These are phyloP conservation scores for Fusarium sp. DNA, from an alignment of 2,329 filamentous ascomycete species.

Conservation along the genomic window DNA sequence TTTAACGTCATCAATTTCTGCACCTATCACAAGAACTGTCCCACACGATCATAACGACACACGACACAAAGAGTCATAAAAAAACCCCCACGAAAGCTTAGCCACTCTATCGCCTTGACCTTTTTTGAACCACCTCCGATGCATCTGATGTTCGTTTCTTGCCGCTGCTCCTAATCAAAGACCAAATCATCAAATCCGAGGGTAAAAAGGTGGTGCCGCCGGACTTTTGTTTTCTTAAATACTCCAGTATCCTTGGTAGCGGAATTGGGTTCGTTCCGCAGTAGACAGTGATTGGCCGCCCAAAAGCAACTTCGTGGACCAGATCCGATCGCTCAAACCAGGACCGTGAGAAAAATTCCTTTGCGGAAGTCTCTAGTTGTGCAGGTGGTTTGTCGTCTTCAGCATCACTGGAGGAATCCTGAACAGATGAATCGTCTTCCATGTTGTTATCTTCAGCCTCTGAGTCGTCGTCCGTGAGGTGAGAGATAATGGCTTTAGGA, in stretches of 20 bases:
- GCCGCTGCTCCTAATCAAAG: not conserved
- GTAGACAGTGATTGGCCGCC: constrained; percentile 11
- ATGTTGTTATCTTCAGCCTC: not conserved
- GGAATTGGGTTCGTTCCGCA: not conserved
- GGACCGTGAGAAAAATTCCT: not conserved
- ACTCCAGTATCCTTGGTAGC: not conserved
- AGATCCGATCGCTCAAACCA: constrained; percentile 9
- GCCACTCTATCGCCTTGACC: not conserved
- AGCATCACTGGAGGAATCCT: not conserved
- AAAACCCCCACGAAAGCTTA: too few relatives aligned
- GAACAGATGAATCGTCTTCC: not conserved
- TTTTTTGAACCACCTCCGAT: not conserved
- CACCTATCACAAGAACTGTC: too few relatives aligned
- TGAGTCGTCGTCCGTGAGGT: not conserved
- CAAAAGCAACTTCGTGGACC: not conserved
- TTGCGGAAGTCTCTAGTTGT: not conserved
- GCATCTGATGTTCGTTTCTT: not conserved
- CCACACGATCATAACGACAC: too few relatives aligned
- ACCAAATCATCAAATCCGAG: not conserved
- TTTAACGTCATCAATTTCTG: too few relatives aligned
- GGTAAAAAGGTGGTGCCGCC: not conserved
- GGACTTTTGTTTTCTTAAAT: not conserved
- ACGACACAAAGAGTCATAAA: too few relatives aligned
- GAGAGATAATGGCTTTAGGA: not conserved
- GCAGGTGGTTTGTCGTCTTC: not conserved